Evolutionary conservation across 306 rosid genomes (phyloP).

Genomic region (Carpinus fangiana): DNA sequence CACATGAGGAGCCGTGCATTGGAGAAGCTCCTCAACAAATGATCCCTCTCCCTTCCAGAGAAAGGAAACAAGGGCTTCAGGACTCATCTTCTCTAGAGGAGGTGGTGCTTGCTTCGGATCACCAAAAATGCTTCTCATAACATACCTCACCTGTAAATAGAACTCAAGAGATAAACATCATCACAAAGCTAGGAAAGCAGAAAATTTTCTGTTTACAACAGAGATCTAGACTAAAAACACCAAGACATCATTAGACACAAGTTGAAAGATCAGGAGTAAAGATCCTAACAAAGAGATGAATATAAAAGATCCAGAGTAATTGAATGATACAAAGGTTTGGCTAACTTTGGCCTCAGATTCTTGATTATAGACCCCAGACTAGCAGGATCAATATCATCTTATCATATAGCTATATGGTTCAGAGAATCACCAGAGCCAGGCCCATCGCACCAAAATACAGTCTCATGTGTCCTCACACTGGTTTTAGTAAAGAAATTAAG

Average conservation of each 20-base stretch:
- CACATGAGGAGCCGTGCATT: constrained; percentile 66
- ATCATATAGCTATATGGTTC: background rate
- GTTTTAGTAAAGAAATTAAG: constrained; percentile 12
- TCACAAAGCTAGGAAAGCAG: constrained; percentile 24
- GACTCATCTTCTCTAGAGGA: constrained; percentile 87
- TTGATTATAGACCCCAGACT: background rate
- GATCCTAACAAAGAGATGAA: constrained; percentile 3
- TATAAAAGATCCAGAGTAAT: background rate
- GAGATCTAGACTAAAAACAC: background rate
- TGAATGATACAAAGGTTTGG: background rate
- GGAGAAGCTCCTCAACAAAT: constrained; percentile 86
- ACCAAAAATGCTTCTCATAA: constrained; percentile 85
- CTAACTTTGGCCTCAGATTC: background rate
- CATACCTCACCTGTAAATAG: constrained; percentile 82
- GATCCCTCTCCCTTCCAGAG: constrained; percentile 98
- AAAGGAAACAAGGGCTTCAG: constrained; percentile 66
- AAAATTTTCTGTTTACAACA: background rate
- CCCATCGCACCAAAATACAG: background rate
- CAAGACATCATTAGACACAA: background rate
- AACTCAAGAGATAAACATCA: constrained; percentile 24
- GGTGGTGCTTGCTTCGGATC: constrained; percentile 95
- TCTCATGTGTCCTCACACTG: background rate
- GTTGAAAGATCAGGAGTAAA: background rate
- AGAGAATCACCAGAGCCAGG: background rate
- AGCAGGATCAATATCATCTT: background rate